Conservation (phyloP, 2,329 filamentous ascomycete genomes). For the Colletotrichum sp. region DNA sequence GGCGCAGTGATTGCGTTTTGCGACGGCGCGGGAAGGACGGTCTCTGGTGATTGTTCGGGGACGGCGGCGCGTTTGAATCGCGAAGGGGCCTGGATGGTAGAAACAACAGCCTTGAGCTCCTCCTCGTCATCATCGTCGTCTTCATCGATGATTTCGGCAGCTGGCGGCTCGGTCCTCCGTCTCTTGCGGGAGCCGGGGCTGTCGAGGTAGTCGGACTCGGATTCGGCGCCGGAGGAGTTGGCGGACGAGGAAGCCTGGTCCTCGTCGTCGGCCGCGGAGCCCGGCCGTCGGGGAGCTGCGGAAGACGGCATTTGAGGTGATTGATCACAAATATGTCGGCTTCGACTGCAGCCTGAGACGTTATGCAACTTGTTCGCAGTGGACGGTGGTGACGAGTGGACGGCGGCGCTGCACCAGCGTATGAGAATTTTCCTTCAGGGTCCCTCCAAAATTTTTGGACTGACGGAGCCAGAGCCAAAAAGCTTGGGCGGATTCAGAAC, state of each 20-base stretch:
- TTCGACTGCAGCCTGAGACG: not conserved
- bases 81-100: slow-evolving; percentile 57
- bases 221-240: slow-evolving; percentile 26
- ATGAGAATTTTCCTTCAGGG: slow-evolving; percentile 15
- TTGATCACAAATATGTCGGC: not conserved
- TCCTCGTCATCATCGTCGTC: slow-evolving; percentile 37
- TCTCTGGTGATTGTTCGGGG: slow-evolving; percentile 16
- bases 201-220: slow-evolving; percentile 56
- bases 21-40: slow-evolving; percentile 23
- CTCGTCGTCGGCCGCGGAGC: slow-evolving; percentile 3
- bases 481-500: not conserved
- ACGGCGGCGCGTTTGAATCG: slow-evolving; percentile 43
- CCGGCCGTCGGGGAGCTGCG: not conserved
- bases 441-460: not conserved
- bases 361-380: not conserved
- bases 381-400: not conserved
- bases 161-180: slow-evolving; percentile 40
- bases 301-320: slow-evolving; percentile 9
- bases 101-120: slow-evolving; percentile 37
- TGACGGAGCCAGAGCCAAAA: not conserved
- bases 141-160: slow-evolving; percentile 24
- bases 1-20: slow-evolving; percentile 51
- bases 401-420: not conserved
- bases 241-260: slow-evolving; percentile 10
- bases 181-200: slow-evolving; percentile 50